A percentile compares a stretch with the other conserved stretches of the same genome.
These are phyloP conservation scores for Trichomonascaceae sp. DNA, from an alignment of 1,139 yeast species.

Conservation along the genomic window DNA sequence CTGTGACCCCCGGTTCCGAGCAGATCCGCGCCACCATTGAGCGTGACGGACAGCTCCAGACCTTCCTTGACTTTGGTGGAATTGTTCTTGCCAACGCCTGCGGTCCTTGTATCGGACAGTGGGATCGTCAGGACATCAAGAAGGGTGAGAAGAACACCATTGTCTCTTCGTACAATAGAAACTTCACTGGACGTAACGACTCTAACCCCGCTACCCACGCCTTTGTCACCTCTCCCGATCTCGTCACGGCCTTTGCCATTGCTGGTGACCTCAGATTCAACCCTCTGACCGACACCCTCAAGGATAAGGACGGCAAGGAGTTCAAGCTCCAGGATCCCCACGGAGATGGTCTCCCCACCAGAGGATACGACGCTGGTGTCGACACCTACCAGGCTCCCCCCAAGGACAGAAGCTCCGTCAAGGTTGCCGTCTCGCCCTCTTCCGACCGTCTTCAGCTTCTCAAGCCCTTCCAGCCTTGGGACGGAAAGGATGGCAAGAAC, in stretches of 20 bases:
- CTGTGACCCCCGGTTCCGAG: slow-evolving; percentile 98
- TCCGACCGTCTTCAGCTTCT: slow-evolving; percentile 84
- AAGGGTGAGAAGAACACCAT: slow-evolving; percentile 98
- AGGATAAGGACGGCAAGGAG: slow-evolving; percentile 90
- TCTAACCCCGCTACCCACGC: slow-evolving; percentile 98
- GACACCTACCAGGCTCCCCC: slow-evolving; percentile 99
- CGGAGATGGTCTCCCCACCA: slow-evolving; percentile 87
- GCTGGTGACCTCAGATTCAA: slow-evolving; percentile 97
- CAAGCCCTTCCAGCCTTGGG: slow-evolving; percentile 89
- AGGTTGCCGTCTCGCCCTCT: slow-evolving; percentile 68
- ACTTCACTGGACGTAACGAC: slow-evolving; percentile 97
- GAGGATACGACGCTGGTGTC: slow-evolving; percentile 89
- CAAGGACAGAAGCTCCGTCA: slow-evolving; percentile 61
- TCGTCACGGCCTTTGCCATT: slow-evolving; percentile 91
- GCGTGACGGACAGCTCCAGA: slow-evolving; percentile 88
- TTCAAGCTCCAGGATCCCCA: slow-evolving; percentile 82
- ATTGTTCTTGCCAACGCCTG: slow-evolving; percentile 95
- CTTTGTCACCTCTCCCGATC: slow-evolving; percentile 96
- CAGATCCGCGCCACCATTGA: slow-evolving; percentile 98
- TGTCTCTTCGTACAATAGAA: slow-evolving; percentile 98
- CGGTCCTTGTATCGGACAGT: slow-evolving; percentile 99
- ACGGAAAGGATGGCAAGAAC: slow-evolving; percentile 82
- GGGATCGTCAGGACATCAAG: slow-evolving; percentile 96
- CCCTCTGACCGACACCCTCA: slow-evolving; percentile 91
- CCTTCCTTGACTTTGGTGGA: slow-evolving; percentile 90